Evolutionary conservation across 495 filamentous ascomycete species (phyloP).

Genomic region (Hypoxylon crocopeplum): DNA sequence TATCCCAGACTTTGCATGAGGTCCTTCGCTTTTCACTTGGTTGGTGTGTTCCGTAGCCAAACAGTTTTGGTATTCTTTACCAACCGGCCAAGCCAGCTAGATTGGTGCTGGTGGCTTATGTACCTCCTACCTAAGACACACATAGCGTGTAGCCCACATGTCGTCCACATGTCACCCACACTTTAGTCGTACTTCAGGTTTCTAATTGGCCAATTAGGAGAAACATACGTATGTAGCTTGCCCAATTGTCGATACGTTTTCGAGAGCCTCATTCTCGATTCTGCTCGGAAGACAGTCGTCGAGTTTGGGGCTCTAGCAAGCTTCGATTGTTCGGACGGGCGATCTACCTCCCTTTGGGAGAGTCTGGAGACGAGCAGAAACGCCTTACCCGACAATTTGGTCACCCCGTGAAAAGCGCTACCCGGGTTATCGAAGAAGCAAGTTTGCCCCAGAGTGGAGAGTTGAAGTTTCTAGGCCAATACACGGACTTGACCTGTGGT

Average conservation of each 20-base stretch:
- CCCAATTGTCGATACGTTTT: neutral
- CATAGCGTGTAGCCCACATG: conserved; percentile 6
- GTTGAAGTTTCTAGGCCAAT: conserved; percentile 3
- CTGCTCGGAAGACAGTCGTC: neutral
- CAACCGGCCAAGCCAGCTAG: conserved; percentile 11
- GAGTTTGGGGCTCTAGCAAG: too few species aligned
- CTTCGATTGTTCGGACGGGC: too few species aligned
- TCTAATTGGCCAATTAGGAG: conserved; percentile 15
- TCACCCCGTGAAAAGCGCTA: too few species aligned
- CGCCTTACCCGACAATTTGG: too few species aligned
- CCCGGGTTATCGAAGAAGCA: neutral
- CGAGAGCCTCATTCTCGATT: conserved; percentile 13
- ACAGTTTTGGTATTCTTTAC: conserved; percentile 9
- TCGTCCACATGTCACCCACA: neutral
- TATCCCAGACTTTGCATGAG: conserved; percentile 9
- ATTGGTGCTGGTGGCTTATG: conserved; percentile 12
- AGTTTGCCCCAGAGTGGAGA: conserved; percentile 12
- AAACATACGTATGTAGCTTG: conserved; percentile 12
- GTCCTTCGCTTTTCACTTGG: neutral
- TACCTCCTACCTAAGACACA: too few species aligned
- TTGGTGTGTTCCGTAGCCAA: conserved; percentile 10
- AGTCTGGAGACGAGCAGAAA: too few species aligned
- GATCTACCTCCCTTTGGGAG: too few species aligned
- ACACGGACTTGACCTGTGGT: conserved; percentile 2
- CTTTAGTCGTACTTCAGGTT: neutral